Evolutionary conservation across 495 filamentous ascomycete species (phyloP).

Genomic region (Bombardia bombarda): DNA sequence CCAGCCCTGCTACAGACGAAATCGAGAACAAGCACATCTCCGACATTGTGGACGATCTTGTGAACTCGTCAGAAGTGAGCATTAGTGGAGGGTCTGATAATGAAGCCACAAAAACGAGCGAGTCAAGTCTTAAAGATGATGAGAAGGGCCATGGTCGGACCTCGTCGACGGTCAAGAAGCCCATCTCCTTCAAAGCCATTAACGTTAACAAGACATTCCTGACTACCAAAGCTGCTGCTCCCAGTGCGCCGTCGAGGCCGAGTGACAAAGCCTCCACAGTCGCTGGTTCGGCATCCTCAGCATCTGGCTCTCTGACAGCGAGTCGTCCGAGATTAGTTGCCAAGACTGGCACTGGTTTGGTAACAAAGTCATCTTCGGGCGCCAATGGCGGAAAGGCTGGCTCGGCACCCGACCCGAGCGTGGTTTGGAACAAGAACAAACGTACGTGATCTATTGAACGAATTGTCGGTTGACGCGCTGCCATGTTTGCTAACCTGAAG

Average conservation of each 20-base stretch:
- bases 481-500: constrained; percentile 2
- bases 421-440: constrained; percentile 98
- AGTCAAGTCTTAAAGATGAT: constrained; percentile 38
- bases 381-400: constrained; percentile 49
- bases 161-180: constrained; percentile 69
- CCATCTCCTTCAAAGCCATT: constrained; percentile 84
- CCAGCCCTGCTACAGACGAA: constrained; percentile 27
- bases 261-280: constrained; percentile 36
- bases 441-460: constrained; percentile 42
- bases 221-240: constrained; percentile 43
- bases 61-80: constrained; percentile 47
- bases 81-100: constrained; percentile 63
- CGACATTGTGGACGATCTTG: constrained; percentile 41
- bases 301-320: constrained; percentile 29
- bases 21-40: constrained; percentile 42
- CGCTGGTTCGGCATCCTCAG: constrained; percentile 22
- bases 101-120: constrained; percentile 49
- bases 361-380: constrained; percentile 42
- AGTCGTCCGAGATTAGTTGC: constrained; percentile 45
- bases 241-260: constrained; percentile 39
- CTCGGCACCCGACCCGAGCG: constrained; percentile 50
- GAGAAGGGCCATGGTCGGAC: constrained; percentile 57
- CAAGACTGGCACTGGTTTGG: constrained; percentile 43
- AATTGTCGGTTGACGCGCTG: neutral
- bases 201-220: constrained; percentile 88